Base-by-base conservation (phyloP, 2,329 filamentous ascomycete species). In the Kalaharituber pfeilii region DNA sequence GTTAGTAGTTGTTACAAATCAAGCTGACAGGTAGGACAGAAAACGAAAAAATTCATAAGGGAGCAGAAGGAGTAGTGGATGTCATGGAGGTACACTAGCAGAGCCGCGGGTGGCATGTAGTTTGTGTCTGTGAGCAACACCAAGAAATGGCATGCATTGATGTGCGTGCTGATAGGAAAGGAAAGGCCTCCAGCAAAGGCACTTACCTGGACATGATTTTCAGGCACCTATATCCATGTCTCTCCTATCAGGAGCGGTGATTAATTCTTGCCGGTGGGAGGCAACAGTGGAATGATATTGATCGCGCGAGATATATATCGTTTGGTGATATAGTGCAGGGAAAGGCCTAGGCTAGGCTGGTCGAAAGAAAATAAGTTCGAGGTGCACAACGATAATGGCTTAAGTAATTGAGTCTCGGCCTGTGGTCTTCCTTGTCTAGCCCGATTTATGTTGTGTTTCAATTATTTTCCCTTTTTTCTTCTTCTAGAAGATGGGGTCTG, bases 141-240 rank as follows among this genome's bases (percentile, higher is more conserved):
- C 9, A n/a, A 36, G 9, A 36, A 36, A 36, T 36, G 30, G 30
- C n/a, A n/a, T 9, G 30, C 30, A n/a, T 9, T 9, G 30, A n/a
- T 9, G 30, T n/a, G 30, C 30, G 30, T n/a, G n/a, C n/a, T n/a
- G n/a, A n/a, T n/a, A n/a, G n/a, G n/a, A n/a, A n/a, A n/a, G n/a
- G n/a, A n/a, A n/a, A n/a, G n/a, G n/a, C n/a, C n/a, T n/a, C n/a
- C 33, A 4, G 15, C 13, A 39, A 5, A 39, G 25, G 5, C 22
- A 47, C 42, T 22, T 47, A 47, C 42, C 42, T 5, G 25, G 42
- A 47, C 42, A 47, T 47, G 42, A 47, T 47, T 20, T 22, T 45
- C 25, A 47, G 42, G 42, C 42, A 47, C 42, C 42, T 47, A 7
- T 47, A 47, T 47, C 42, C 42, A 47, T 47, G 2, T 47, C 42